phyloP scores from a whole-genome alignment of 2,329 filamentous ascomycete species.

The Arthrobotrys megalospora region DNA sequence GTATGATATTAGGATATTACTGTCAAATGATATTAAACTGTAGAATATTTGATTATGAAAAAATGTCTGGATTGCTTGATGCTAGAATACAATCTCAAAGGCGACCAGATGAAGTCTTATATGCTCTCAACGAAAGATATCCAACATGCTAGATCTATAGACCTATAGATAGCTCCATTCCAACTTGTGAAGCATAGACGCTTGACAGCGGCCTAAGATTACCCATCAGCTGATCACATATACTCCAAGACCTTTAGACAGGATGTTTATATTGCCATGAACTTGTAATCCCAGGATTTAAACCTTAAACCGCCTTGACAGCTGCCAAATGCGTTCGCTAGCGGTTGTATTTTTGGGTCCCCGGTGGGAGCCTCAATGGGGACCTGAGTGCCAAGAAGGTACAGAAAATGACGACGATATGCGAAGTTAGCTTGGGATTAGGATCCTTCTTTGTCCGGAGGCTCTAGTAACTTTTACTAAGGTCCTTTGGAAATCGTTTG shows the following conservation, averaged over 20 bases:
- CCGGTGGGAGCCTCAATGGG: background rate
- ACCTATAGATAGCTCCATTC: background rate
- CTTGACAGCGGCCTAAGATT: background rate
- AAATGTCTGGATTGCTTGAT: background rate
- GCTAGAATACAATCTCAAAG: background rate
- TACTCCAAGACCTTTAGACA: constrained; percentile 4
- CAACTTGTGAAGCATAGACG: constrained; percentile 2
- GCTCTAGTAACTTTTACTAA: background rate
- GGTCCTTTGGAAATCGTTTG: background rate
- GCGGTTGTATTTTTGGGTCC: background rate
- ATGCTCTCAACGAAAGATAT: background rate
- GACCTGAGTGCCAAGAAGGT: background rate
- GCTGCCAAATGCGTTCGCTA: background rate
- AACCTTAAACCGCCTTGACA: background rate
- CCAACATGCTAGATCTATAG: too few species aligned
- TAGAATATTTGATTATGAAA: background rate
- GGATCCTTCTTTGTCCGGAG: constrained; percentile 1
- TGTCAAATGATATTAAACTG: background rate
- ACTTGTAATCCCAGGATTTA: too few species aligned
- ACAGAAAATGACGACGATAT: background rate
- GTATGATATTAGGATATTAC: background rate
- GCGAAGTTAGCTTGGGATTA: background rate
- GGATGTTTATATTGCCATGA: background rate
- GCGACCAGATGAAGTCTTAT: background rate
- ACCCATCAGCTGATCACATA: background rate